These are phyloP conservation scores for Termitomyces sp. DNA, from an alignment of 768 basidiomycete genomes.

Conservation along the genomic window DNA sequence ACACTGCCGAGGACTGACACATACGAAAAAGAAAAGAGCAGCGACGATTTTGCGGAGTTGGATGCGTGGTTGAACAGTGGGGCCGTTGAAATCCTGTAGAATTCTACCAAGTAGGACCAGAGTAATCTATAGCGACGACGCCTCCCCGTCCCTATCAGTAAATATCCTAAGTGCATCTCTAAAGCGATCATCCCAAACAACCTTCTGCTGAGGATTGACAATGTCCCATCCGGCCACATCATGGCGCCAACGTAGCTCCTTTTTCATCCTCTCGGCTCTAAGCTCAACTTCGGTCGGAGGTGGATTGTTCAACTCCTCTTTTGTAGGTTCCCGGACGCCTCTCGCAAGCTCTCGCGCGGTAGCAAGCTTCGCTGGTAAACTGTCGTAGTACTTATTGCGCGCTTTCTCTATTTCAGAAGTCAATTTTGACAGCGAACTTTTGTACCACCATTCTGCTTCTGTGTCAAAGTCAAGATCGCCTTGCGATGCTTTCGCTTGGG, in stretches of 20 bases:
- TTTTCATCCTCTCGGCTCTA: slow-evolving; percentile 82
- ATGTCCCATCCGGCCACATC: slow-evolving; percentile 81
- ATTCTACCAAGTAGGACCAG: neutral
- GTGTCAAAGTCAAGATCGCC: slow-evolving; percentile 78
- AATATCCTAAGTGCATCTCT: slow-evolving; percentile 59
- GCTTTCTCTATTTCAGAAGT: slow-evolving; percentile 62
- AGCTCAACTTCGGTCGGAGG: slow-evolving; percentile 89
- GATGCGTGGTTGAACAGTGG: slow-evolving; percentile 70
- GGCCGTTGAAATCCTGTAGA: slow-evolving; percentile 49
- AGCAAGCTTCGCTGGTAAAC: slow-evolving; percentile 61
- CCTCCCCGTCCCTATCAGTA: slow-evolving; percentile 26
- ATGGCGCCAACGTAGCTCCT: slow-evolving; percentile 82
- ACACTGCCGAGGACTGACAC: neutral
- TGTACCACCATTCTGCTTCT: slow-evolving; percentile 65
- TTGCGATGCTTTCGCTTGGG: slow-evolving; percentile 19
- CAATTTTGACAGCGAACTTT: slow-evolving; percentile 51
- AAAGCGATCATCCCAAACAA: slow-evolving; percentile 80
- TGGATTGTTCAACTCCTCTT: slow-evolving; percentile 73
- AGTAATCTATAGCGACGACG: slow-evolving; percentile 7
- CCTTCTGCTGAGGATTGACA: slow-evolving; percentile 56
- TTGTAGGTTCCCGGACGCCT: slow-evolving; percentile 79
- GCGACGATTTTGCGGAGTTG: slow-evolving; percentile 60
- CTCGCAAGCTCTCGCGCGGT: slow-evolving; percentile 74
- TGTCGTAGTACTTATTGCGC: slow-evolving; percentile 74
- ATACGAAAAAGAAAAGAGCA: slow-evolving; percentile 18